Percentiles rank a stretch among this genome's conserved stretches.
These are phyloP conservation scores for Canavalia ensiformis DNA, from an alignment of 306 rosid species.

Conservation along the genomic window DNA sequence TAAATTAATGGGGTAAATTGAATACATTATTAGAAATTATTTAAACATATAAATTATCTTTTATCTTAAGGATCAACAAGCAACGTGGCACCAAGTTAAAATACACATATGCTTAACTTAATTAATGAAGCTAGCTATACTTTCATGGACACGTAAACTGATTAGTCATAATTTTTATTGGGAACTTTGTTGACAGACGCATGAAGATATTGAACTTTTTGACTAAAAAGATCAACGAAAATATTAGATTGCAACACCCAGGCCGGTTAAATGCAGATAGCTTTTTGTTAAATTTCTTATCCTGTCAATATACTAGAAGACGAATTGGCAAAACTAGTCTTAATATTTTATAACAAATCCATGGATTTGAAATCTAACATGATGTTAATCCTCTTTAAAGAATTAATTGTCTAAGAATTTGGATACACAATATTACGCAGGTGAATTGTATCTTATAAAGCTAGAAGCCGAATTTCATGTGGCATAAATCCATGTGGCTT, in stretches of 20 bases:
- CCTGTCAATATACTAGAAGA: slow-evolving; percentile 12
- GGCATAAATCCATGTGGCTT: not conserved
- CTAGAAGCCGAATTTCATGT: slow-evolving; percentile 26
- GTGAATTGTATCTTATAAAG: slow-evolving; percentile 30
- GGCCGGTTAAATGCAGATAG: slow-evolving; percentile 53
- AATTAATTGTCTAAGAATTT: slow-evolving; percentile 41
- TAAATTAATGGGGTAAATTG: not conserved
- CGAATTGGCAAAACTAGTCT: slow-evolving; percentile 4
- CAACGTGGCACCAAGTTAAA: slow-evolving; percentile 40
- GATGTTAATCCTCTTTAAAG: slow-evolving; percentile 37
- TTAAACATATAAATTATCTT: slow-evolving; percentile 25
- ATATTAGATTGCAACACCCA: slow-evolving; percentile 33
- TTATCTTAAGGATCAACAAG: slow-evolving; percentile 40
- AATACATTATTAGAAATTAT: slow-evolving; percentile 13
- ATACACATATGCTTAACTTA: slow-evolving; percentile 13
- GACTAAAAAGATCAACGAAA: slow-evolving; percentile 40
- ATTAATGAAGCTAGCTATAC: slow-evolving; percentile 31
- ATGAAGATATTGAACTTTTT: slow-evolving; percentile 49
- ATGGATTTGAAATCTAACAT: slow-evolving; percentile 46
- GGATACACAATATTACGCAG: slow-evolving; percentile 41
- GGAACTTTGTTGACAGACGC: slow-evolving; percentile 58
- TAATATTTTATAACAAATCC: slow-evolving; percentile 14
- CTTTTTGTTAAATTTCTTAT: slow-evolving; percentile 42
- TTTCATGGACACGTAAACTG: slow-evolving; percentile 51
- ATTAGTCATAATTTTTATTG: slow-evolving; percentile 32